Evolutionary conservation across 2,329 filamentous ascomycete genomes (phyloP).

Genomic region (Pseudogymnoascus sp.): DNA sequence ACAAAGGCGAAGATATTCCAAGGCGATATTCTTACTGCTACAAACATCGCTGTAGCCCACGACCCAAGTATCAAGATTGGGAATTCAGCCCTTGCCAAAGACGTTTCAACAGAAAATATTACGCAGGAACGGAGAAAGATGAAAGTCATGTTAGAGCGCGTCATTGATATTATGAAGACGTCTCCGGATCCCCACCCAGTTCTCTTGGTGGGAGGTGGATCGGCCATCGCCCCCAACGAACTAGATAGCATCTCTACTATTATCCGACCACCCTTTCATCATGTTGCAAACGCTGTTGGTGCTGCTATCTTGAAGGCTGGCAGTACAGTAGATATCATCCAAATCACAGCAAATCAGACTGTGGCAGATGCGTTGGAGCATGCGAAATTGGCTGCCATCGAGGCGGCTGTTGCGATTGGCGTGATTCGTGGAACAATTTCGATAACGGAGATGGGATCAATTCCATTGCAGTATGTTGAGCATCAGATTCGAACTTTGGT

Average conservation of each 20-base stretch:
- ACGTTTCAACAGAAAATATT: constrained; percentile 17
- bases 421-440: constrained; percentile 16
- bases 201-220: constrained; percentile 48
- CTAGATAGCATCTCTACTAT: constrained; percentile 42
- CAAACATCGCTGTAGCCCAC: constrained; percentile 38
- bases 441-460: constrained; percentile 17
- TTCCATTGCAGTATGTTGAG: constrained; percentile 19
- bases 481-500: constrained; percentile 31
- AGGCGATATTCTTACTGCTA: constrained; percentile 43
- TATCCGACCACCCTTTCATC: constrained; percentile 42
- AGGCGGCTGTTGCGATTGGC: constrained; percentile 17
- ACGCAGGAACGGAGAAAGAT: constrained; percentile 21
- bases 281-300: constrained; percentile 49
- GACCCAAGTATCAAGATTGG: constrained; percentile 20
- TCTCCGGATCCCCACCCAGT: constrained; percentile 43
- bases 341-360: constrained; percentile 16
- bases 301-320: constrained; percentile 36
- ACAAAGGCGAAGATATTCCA: constrained; percentile 44
- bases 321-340: constrained; percentile 21
- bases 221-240: constrained; percentile 36
- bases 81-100: constrained; percentile 11
- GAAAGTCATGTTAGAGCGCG: constrained; percentile 39
- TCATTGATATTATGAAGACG: constrained; percentile 48
- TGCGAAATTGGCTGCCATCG: constrained; percentile 14
- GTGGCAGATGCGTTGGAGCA: constrained; percentile 16